phyloP scores from a whole-genome alignment of 371 early-diverging fungal genomes.

The Basidiobolus meristosporus region DNA sequence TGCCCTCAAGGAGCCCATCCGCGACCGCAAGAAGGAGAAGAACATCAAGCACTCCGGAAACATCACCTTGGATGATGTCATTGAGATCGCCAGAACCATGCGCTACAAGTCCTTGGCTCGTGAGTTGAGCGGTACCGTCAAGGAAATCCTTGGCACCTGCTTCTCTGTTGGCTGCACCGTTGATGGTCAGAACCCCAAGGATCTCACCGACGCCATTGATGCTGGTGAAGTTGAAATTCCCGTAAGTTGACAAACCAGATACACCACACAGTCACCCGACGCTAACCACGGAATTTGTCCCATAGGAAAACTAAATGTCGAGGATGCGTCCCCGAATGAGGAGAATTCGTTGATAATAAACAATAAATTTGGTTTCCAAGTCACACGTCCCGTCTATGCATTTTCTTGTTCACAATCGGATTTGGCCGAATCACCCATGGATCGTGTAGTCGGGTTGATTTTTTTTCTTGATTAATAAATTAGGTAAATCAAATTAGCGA shows the following conservation, averaged over 20 bases:
- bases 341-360: no score
- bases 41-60: slow-evolving; percentile 96
- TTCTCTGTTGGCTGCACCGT: slow-evolving; percentile 96
- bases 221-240: slow-evolving; percentile 78
- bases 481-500: no score
- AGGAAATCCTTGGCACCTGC: slow-evolving; percentile 96
- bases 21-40: slow-evolving; percentile 99
- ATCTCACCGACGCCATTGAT: slow-evolving; percentile 46
- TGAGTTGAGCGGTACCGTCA: slow-evolving; percentile 84
- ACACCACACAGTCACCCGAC: no score
- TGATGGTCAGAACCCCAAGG: slow-evolving; percentile 79
- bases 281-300: no score
- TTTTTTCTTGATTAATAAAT: no score
- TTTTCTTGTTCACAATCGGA: no score
- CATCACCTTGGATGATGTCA: slow-evolving; percentile 77
- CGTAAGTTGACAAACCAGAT: slow-evolving; percentile 16
- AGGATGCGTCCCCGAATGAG: no score
- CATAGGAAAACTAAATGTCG: no score
- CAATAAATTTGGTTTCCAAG: no score
- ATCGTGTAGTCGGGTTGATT: no score
- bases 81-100: slow-evolving; percentile 95
- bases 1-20: slow-evolving; percentile 97
- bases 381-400: no score
- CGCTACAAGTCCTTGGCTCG: slow-evolving; percentile 80
- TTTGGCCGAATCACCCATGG: no score